Evolutionary conservation across 2,329 filamentous ascomycete species (phyloP), one percentile per base, ranked within the genome.

Genomic region (Neurospora sp.): DNA sequence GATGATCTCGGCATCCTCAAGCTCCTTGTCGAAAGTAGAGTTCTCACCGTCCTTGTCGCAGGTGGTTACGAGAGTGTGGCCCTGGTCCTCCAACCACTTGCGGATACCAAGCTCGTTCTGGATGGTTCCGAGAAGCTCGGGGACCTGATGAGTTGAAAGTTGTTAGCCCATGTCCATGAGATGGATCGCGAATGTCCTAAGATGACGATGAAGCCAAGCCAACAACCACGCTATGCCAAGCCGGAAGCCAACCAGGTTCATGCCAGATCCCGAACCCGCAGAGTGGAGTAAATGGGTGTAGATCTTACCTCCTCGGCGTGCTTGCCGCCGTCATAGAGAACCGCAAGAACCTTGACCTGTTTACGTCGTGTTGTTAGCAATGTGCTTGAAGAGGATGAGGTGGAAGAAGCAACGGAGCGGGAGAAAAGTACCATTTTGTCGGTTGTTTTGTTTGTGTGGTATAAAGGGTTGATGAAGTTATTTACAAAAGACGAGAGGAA

Each of bases 91-190:
- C 76, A 99, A 90, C 95, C 96, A 99, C 84, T 96, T 94, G 80
- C 96, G 90, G 80, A 99, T 86, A 77, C 96, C 96, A 73, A 99
- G 93, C 87, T 99, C 96, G 82, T 98, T 98, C 87, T 99, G 93
- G 67, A 93, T 97, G 74, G 96, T 97, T 78, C 96, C 96, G 78
- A 97, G 89, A 77, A 99, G 88, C 78, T 88, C 88, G 74, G 94
- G 93, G 81, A 90, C 87, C 87, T 90, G 75, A 74, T 17, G 52
- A n/a, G 52, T 62, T 62, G 15, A 74, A 8, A 15, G 5, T 15
- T 11, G 46, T 66, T 43, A 69, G 68, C 52, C 13, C 15, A 33
- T 28, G 23, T 28, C 46, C 19, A 52, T 52, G 42, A 43, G 42
- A 43, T 43, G 8, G 42, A 40, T 43, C 17, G 40, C 33, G 33